Conservation (phyloP, 192 early-diverging fungal genomes). For the Entophlyctis helioformis region DNA sequence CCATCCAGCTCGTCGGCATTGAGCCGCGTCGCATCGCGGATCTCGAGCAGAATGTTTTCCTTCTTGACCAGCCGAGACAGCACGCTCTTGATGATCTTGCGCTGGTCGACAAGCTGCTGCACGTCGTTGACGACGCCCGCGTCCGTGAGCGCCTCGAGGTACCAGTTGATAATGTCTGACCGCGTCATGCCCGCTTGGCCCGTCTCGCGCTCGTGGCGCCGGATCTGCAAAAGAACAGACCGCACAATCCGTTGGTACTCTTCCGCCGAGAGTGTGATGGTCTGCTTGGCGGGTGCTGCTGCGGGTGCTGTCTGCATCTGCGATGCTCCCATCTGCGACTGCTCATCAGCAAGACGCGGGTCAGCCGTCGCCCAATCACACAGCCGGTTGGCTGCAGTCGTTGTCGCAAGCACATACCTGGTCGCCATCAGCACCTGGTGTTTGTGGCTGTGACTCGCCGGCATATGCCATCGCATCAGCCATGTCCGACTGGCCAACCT, state of each 20-base stretch:
- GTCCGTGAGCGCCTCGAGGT: conserved; percentile 40
- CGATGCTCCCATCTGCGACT: not conserved
- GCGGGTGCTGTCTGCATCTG: not conserved
- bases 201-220: conserved; percentile 5
- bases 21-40: too few species aligned
- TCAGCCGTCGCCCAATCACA: not conserved
- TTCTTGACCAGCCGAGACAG: conserved; percentile 53
- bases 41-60: conserved; percentile 25
- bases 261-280: conserved; percentile 23
- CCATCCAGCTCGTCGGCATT: too few species aligned
- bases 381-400: conserved; percentile 24
- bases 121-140: conserved; percentile 51
- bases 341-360: not conserved
- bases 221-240: conserved; percentile 21
- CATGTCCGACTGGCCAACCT: conserved; percentile 4
- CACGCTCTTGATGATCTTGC: conserved; percentile 51
- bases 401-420: conserved; percentile 3
- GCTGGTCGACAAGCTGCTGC: conserved; percentile 46
- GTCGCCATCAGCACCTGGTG: conserved; percentile 2
- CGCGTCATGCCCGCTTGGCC: conserved; percentile 16
- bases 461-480: too few species aligned
- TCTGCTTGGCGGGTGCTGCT: conserved; percentile 5
- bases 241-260: conserved; percentile 35
- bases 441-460: too few species aligned
- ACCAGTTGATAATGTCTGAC: conserved; percentile 57